phyloP scores from a whole-genome alignment of 768 basidiomycete genomes.

The Mrakia hoshinonis region DNA sequence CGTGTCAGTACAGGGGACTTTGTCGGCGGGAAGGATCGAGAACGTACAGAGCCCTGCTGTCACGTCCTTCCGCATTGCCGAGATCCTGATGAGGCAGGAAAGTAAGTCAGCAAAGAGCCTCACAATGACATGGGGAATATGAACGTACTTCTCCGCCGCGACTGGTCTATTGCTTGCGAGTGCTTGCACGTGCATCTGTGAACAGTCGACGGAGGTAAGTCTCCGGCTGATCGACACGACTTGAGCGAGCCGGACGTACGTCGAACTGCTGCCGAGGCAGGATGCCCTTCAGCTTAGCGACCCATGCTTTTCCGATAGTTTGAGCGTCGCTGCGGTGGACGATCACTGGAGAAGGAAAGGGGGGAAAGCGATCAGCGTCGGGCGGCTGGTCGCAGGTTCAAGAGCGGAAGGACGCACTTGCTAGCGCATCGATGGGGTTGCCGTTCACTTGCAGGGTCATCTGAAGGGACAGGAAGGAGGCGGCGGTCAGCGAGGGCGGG shows the following conservation, averaged over 20 bases:
- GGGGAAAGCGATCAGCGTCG: not conserved
- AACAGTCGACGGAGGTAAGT: not conserved
- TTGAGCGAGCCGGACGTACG: not conserved
- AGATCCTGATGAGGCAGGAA: slow-evolving; percentile 50
- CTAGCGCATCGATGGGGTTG: slow-evolving; percentile 84
- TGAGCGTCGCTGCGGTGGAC: slow-evolving; percentile 75
- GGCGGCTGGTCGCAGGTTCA: not conserved
- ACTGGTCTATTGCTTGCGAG: slow-evolving; percentile 77
- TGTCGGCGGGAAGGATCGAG: not conserved
- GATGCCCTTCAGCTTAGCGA: slow-evolving; percentile 57
- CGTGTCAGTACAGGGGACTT: not conserved
- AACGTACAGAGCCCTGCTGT: slow-evolving; percentile 73
- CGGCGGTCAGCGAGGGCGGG: too few relatives aligned
- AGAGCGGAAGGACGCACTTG: slow-evolving; percentile 39
- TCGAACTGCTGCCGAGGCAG: slow-evolving; percentile 57
- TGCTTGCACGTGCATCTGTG: slow-evolving; percentile 80
- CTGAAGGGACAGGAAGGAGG: slow-evolving; percentile 41
- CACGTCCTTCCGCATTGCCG: slow-evolving; percentile 52
- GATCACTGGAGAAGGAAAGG: slow-evolving; percentile 46
- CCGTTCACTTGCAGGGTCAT: slow-evolving; percentile 85
- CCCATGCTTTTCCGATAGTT: slow-evolving; percentile 69
- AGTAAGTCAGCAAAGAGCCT: not conserved
- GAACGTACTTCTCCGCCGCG: slow-evolving; percentile 62
- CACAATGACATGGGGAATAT: not conserved
- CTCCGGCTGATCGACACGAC: not conserved